Evolutionary conservation across 306 rosid species (phyloP), one percentile per base, ranked within the genome.

Genomic region (Acmispon strigosus): DNA sequence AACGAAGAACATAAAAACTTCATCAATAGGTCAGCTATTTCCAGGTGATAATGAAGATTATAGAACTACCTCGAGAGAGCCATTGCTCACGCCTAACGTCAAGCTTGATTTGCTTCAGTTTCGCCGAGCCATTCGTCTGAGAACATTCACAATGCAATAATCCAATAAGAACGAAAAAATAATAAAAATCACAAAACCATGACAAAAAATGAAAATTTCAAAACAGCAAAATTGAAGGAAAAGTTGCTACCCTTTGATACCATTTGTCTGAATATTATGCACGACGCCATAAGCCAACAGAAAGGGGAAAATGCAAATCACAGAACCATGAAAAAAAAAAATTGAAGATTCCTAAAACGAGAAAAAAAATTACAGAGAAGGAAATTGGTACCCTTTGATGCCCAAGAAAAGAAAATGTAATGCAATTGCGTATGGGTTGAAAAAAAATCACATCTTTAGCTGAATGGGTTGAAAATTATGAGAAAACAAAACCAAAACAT

Each of bases 51-150:
- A 36, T 47, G 64, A 29, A 76, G 51, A 72, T 41, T 41, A 65
- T 9, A 59, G 16, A 37, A 12, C 50, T 62, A 87, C 92, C 87
- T 77, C 81, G 80, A 64, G 89, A 84, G 69, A 87, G 92, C 87
- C 89, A 87, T 76, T 87, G 92, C 42, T 87, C 87, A 2, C 87
- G 88, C 68, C 89, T 79, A 82, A 84, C 92, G 43, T 87, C 92
- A 79, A 84, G 84, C 84, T 87, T 87, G 70, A 81, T 80, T 79
- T 82, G 92, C 84, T 84, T 87, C 89, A 87, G 47, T 82, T 84
- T 87, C 7, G 87, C 89, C 20, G 81, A 45, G 74, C 86, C 68
- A 71, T 82, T 84, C 18, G 78, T 58, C 91, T 86, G 79, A 44
- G 3, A 36, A 36, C 36, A 63, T 36, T 59, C 78, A 58, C 66